These are phyloP conservation scores for Fusarium begoniae DNA, from an alignment of 2,329 filamentous ascomycete species.

Conservation along the genomic window DNA sequence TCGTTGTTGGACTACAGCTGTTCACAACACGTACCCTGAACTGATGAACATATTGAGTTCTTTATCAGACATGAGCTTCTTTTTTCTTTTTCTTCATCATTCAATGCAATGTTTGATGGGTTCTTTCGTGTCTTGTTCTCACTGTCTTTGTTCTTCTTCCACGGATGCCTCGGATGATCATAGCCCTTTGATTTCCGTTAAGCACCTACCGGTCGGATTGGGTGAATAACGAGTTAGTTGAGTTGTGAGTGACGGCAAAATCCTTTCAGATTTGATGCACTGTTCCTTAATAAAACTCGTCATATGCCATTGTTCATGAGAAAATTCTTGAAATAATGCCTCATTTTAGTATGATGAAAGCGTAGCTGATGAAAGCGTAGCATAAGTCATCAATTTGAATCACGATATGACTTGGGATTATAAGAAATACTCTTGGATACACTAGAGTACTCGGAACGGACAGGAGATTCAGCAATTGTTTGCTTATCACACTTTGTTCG, in stretches of 20 bases:
- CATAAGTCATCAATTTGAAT: too few relatives aligned
- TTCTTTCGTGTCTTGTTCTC: too few relatives aligned
- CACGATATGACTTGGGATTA: background rate
- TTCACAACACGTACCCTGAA: background rate
- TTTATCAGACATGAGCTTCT: background rate
- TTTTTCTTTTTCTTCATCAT: background rate
- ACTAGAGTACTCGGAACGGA: background rate
- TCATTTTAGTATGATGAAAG: accelerated
- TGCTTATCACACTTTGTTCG: background rate
- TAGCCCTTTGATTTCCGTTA: background rate
- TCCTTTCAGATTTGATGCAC: background rate
- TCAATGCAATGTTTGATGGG: too few relatives aligned
- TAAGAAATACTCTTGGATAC: background rate
- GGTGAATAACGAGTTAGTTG: accelerated
- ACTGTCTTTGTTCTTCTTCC: background rate
- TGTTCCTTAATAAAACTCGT: background rate
- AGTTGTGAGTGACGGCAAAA: accelerated
- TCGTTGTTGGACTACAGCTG: background rate
- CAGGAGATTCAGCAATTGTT: background rate
- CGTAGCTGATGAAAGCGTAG: accelerated
- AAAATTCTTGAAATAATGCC: accelerated
- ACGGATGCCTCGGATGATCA: background rate
- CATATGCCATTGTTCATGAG: accelerated
- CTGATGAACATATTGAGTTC: background rate
- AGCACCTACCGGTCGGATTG: background rate